phyloP scores from a whole-genome alignment of 306 rosid genomes.

The Inga laurina region DNA sequence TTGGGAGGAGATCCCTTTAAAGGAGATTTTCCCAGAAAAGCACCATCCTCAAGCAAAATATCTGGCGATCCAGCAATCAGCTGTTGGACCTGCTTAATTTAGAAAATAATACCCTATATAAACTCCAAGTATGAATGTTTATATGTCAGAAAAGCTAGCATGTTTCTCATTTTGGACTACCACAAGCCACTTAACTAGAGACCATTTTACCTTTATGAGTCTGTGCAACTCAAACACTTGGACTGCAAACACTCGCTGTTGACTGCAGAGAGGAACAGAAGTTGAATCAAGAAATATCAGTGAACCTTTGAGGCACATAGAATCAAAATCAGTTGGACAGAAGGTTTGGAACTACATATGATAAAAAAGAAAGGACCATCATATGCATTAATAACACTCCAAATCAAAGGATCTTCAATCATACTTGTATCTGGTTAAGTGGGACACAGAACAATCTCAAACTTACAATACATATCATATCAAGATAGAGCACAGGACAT shows the following conservation, averaged over 20 bases:
- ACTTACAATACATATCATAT: not conserved
- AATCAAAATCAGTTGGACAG: constrained; percentile 23
- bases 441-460: not conserved
- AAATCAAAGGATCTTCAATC: not conserved
- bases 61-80: constrained; percentile 77
- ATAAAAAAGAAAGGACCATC: not conserved
- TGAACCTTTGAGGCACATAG: constrained; percentile 14
- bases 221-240: constrained; percentile 73
- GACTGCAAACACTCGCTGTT: constrained; percentile 60
- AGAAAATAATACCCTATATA: constrained; percentile 14
- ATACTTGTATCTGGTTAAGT: not conserved
- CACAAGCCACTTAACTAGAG: constrained; percentile 8
- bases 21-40: constrained; percentile 52
- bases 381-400: constrained; percentile 9
- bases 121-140: constrained; percentile 18
- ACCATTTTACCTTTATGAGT: constrained; percentile 53
- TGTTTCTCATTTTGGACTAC: constrained; percentile 17
- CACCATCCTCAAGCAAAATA: constrained; percentile 60
- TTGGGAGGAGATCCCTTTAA: constrained; percentile 42
- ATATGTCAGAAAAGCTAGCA: constrained; percentile 5
- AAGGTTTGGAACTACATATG: not conserved
- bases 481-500: not conserved
- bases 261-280: constrained; percentile 70
- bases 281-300: constrained; percentile 46
- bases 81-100: constrained; percentile 63